Conservation (phyloP, 2,329 filamentous ascomycete genomes). For the Cytospora piceae region DNA sequence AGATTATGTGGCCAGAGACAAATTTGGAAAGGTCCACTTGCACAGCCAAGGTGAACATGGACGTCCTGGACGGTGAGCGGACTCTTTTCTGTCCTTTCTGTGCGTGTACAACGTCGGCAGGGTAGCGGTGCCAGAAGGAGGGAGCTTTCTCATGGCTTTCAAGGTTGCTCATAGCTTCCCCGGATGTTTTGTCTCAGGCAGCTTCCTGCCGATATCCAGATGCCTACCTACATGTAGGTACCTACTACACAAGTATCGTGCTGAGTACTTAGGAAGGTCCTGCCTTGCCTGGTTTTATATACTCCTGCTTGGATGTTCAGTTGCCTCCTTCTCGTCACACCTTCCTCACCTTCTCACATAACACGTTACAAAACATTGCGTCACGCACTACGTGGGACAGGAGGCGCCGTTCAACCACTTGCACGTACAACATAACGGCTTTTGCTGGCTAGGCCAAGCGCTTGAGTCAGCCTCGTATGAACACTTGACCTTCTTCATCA, state of each 20-base stretch:
- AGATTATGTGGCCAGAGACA: constrained; percentile 7
- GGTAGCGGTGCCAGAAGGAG: neutral
- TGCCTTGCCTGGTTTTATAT: neutral
- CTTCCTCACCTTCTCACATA: neutral
- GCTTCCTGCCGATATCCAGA: constrained; percentile 11
- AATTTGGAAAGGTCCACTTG: constrained; percentile 7
- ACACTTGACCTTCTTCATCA: neutral
- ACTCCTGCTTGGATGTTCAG: neutral
- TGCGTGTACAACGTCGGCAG: constrained; percentile 4
- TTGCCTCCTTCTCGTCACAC: neutral
- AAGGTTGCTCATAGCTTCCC: neutral
- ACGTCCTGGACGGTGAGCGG: neutral
- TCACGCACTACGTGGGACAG: neutral
- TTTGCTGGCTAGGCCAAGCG: neutral
- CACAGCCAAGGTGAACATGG: neutral
- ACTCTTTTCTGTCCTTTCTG: neutral
- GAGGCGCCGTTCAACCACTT: neutral
- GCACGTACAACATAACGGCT: neutral
- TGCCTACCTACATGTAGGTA: neutral
- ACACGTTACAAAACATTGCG: neutral
- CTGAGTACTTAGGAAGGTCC: constrained; percentile 6
- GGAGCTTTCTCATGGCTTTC: neutral
- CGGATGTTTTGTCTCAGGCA: constrained; percentile 16
- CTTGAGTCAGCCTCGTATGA: neutral
- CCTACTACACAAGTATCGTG: constrained; percentile 1